Conservation (phyloP, 805 yeast genomes). For the Pichia gijzeniarum region DNA sequence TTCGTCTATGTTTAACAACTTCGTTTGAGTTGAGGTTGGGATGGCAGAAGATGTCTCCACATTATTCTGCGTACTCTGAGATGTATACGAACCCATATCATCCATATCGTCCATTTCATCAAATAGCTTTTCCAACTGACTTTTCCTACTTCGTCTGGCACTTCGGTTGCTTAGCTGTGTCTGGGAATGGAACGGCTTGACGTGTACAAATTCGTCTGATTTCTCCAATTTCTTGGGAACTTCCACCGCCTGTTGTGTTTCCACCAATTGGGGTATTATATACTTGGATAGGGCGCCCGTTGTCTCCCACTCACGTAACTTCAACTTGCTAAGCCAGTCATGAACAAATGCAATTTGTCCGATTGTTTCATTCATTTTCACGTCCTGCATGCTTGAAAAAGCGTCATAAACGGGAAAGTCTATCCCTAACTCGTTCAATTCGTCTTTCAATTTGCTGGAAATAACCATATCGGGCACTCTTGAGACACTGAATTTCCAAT, state of each 20-base stretch:
- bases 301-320: conserved; percentile 7
- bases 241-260: not conserved
- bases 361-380: conserved; percentile 1
- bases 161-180: not conserved
- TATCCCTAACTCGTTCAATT: not conserved
- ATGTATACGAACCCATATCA: conserved; percentile 4
- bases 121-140: conserved; percentile 8
- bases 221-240: too few relatives aligned
- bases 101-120: conserved; percentile 11
- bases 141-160: conserved; percentile 3
- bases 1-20: not conserved
- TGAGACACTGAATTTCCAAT: conserved; percentile 4
- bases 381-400: not conserved
- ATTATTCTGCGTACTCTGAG: conserved; percentile 3
- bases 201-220: not conserved
- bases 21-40: not conserved
- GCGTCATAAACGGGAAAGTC: not conserved
- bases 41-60: not conserved
- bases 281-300: conserved; percentile 6
- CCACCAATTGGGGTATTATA: not conserved
- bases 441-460: not conserved
- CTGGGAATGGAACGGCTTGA: conserved; percentile 2
- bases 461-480: not conserved
- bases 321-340: conserved; percentile 4
- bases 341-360: not conserved